Conservation (phyloP, 352 stramenopile genomes). For the Globisporangium solare region DNA sequence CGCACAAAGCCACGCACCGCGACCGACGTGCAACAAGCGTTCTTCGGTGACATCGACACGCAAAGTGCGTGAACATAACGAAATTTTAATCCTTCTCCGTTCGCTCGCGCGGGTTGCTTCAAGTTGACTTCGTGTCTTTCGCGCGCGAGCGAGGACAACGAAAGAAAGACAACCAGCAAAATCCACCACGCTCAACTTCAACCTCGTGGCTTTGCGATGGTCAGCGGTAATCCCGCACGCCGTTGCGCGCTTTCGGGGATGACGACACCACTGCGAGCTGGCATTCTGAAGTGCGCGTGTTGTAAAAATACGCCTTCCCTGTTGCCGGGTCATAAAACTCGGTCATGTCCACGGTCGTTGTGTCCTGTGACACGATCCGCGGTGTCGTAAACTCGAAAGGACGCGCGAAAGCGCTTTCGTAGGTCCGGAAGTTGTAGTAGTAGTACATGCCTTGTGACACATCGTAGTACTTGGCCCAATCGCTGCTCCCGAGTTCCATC, state of each 20-base stretch:
- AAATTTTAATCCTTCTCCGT: neutral
- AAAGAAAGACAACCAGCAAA: no score
- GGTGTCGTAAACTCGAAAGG: constrained; percentile 41
- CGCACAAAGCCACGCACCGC: no score
- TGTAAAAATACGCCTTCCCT: constrained; percentile 41
- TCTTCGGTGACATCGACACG: no score
- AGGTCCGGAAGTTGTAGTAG: constrained; percentile 55
- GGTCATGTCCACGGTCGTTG: constrained; percentile 7
- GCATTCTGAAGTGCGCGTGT: constrained; percentile 49
- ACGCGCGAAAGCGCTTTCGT: constrained; percentile 38
- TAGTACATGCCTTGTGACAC: constrained; percentile 46
- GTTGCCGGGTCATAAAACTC: constrained; percentile 38
- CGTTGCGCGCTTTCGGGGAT: neutral
- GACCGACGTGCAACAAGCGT: no score
- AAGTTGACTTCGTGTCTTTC: neutral
- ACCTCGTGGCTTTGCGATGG: neutral
- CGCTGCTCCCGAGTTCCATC: constrained; percentile 2
- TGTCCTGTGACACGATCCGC: constrained; percentile 18
- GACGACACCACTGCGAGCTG: constrained; percentile 16
- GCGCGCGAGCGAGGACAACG: no score
- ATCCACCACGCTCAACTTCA: no score
- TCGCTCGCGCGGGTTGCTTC: neutral
- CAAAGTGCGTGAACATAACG: no score
- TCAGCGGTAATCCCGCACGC: constrained; percentile 11
- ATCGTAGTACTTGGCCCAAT: constrained; percentile 62